phyloP scores from a whole-genome alignment of 768 basidiomycete genomes.

The Pseudohyphozyma bogoriensis region DNA sequence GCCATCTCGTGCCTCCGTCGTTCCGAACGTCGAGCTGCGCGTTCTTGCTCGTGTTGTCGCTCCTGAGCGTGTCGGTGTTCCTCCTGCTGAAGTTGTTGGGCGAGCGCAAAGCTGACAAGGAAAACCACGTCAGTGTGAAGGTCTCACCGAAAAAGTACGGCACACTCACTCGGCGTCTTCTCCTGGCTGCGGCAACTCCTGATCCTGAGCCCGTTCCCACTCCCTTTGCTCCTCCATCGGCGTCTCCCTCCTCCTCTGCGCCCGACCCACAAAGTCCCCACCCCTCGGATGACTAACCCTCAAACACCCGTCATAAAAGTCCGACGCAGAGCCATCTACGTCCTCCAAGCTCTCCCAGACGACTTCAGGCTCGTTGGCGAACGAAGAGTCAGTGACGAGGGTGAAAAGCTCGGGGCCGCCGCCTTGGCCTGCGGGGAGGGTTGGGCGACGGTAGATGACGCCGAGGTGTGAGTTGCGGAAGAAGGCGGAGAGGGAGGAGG shows the following conservation, averaged over 20 bases:
- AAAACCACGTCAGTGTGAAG: no score
- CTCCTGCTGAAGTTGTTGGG: conserved; percentile 66
- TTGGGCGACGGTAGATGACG: conserved; percentile 54
- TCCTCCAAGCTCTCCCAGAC: conserved; percentile 90
- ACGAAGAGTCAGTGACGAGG: conserved; percentile 75
- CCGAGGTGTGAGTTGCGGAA: conserved; percentile 85
- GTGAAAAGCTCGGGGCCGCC: conserved; percentile 54
- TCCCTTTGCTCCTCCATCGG: not conserved
- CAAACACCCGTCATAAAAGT: conserved; percentile 69
- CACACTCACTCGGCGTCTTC: not conserved
- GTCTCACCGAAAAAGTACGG: no score
- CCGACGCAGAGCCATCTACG: conserved; percentile 64
- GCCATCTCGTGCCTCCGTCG: not conserved
- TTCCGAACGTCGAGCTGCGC: conserved; percentile 22
- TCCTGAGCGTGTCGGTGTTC: conserved; percentile 51
- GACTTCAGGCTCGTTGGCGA: conserved; percentile 62
- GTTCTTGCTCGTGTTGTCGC: conserved; percentile 16
- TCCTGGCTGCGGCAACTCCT: not conserved
- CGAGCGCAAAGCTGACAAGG: conserved; percentile 53
- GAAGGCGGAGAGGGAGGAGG: conserved; percentile 64
- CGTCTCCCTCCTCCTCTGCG: conserved; percentile 34
- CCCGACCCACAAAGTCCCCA: conserved; percentile 43
- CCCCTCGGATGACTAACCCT: conserved; percentile 53
- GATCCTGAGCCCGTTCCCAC: not conserved
- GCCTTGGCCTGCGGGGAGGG: not conserved